Evolutionary conservation across 768 basidiomycete genomes (phyloP).

Genomic region (Coprinopsis marcescibilis): DNA sequence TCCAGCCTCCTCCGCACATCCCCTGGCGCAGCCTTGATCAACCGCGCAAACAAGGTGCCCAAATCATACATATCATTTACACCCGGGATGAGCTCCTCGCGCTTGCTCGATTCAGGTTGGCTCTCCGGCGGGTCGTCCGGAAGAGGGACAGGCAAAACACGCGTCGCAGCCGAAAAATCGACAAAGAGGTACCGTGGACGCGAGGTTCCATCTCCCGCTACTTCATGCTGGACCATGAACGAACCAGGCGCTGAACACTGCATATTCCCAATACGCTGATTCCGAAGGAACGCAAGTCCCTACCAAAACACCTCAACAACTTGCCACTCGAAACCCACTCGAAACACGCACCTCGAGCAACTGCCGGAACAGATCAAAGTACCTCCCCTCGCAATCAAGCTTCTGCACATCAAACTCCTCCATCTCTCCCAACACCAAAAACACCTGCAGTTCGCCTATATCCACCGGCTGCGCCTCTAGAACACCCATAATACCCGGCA

Average conservation of each 20-base stretch:
- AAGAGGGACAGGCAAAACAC: not conserved
- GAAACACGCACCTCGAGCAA: conserved; percentile 2
- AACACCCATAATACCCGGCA: not conserved
- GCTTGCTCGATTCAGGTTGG: no score
- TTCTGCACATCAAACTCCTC: not conserved
- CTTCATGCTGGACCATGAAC: conserved; percentile 1
- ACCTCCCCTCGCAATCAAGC: not conserved
- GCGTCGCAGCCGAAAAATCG: not conserved
- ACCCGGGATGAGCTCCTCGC: not conserved
- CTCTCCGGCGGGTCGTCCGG: no score
- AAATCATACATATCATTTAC: conserved; percentile 1
- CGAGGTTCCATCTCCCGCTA: not conserved
- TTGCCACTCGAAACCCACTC: no score
- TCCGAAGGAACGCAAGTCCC: conserved; percentile 1
- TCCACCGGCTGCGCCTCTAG: not conserved
- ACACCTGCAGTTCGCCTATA: not conserved
- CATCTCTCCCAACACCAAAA: conserved; percentile 1
- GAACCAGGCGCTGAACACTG: not conserved
- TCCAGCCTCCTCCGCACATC: not conserved
- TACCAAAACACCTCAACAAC: not conserved
- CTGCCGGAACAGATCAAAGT: conserved; percentile 3
- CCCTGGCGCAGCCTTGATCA: not conserved
- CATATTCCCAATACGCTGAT: not conserved
- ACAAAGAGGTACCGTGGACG: not conserved
- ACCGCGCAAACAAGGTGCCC: not conserved